Evolutionary conservation across 805 yeast genomes (phyloP), one percentile per base, ranked within the genome.

Genomic region (Pichia exigua): DNA sequence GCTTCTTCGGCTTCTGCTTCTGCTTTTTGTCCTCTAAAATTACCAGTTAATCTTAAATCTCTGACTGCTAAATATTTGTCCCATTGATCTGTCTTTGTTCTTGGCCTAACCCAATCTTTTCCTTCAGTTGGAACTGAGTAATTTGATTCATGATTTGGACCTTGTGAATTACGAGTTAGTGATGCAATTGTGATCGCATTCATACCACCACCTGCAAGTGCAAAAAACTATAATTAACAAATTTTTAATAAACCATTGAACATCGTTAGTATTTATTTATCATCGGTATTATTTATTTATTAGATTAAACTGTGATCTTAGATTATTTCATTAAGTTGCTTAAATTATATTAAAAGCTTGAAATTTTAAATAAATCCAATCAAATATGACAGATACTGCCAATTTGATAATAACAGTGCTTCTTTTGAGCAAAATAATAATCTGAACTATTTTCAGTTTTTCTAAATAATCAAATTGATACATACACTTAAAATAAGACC

Each of bases 41-140:
- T 73, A 26, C 95, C 95, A 12, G 95, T 87, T 61, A 87, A 72
- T 57, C 92, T 74, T 63, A 77, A 73, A 67, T 87, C 96, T 62
- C 96, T 76, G 57, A 83, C 84, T 69, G 87, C 81, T 76, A 70
- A 66, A 53, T 72, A 67, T 65, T 68, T 65, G 59, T 79, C 83
- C 75, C 79, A 79, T 57, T 73, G 73, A 64, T 79, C 83, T 39
- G 79, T 64, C 59, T 72, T 70, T 59, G 67, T 75, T 52, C 84
- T 72, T 56, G 79, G 81, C 60, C 77, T 78, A 61, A 78, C 73
- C 65, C 75, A 73, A 51, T 72, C 77, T 61, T 77, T 76, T 47
- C 75, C 71, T 57, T 64, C 57, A 7, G 61, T 61, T 55, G 69
- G 67, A 58, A 76, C 77, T 43, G 72, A 68, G 40, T 70, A 66